Percentiles rank a stretch among this genome's conserved stretches.
phyloP scores from a whole-genome alignment of 306 rosid genomes.

The Dryas drummondii region DNA sequence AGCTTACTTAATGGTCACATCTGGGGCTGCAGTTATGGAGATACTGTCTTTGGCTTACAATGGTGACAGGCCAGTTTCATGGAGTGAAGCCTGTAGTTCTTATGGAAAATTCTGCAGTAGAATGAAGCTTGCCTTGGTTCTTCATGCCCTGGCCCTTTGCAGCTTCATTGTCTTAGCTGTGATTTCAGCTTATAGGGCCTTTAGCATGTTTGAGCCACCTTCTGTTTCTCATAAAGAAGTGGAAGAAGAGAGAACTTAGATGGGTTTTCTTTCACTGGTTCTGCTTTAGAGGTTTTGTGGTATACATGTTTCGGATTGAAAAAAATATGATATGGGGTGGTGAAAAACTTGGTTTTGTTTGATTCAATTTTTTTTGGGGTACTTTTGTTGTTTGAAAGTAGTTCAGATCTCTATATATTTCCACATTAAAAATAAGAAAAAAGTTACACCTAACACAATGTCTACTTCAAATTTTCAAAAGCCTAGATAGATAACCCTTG shows the following conservation, averaged over 20 bases:
- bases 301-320: not conserved
- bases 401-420: no score
- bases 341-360: no score
- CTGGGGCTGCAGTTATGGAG: constrained; percentile 64
- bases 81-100: constrained; percentile 83
- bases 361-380: no score
- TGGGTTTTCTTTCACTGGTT: not conserved
- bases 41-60: constrained; percentile 56
- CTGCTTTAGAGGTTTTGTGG: not conserved
- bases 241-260: constrained; percentile 32
- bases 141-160: constrained; percentile 50
- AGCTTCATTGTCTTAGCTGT: constrained; percentile 64
- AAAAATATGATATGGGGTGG: no score
- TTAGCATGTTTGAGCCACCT: constrained; percentile 67
- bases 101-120: constrained; percentile 72
- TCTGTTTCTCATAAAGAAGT: constrained; percentile 34
- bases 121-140: constrained; percentile 66
- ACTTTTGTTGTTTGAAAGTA: no score
- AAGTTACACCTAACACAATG: no score
- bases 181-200: constrained; percentile 74
- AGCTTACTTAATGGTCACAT: constrained; percentile 69
- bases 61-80: constrained; percentile 72
- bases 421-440: no score
- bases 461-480: no score
- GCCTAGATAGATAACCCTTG: no score